phyloP scores from a whole-genome alignment of 2,329 filamentous ascomycete species.

The Trichoderma breve region DNA sequence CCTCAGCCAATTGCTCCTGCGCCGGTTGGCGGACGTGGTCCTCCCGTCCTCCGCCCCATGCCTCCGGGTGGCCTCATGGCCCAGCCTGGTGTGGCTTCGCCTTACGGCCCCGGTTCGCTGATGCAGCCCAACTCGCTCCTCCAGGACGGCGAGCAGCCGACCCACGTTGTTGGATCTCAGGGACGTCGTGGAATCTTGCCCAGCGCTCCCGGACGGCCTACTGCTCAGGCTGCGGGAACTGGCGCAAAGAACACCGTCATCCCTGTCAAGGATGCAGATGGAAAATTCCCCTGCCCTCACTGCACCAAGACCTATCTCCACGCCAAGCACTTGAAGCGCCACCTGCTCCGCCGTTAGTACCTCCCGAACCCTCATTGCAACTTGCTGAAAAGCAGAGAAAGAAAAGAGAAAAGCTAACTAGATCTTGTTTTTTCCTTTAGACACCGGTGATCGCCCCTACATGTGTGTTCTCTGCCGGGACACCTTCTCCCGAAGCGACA shows the following conservation, averaged over 20 bases:
- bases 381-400: neutral
- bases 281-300: slow-evolving; percentile 96
- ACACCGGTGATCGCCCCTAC: slow-evolving; percentile 96
- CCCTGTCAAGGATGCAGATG: slow-evolving; percentile 91
- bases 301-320: slow-evolving; percentile 98
- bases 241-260: slow-evolving; percentile 77
- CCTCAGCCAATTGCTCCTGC: slow-evolving; percentile 75
- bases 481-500: slow-evolving; percentile 96
- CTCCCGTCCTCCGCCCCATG: slow-evolving; percentile 66
- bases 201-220: slow-evolving; percentile 81
- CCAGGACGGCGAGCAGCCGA: slow-evolving; percentile 64
- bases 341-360: slow-evolving; percentile 89
- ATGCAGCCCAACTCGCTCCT: slow-evolving; percentile 57
- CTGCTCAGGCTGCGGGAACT: slow-evolving; percentile 69
- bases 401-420: neutral
- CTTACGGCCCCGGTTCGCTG: slow-evolving; percentile 58
- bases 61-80: slow-evolving; percentile 64
- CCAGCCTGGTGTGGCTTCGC: slow-evolving; percentile 55
- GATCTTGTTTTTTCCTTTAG: slow-evolving; percentile 43
- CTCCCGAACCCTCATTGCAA: neutral
- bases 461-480: slow-evolving; percentile 98
- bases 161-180: slow-evolving; percentile 93
- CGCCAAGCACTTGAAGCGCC: slow-evolving; percentile 94
- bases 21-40: slow-evolving; percentile 55
- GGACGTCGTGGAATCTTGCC: slow-evolving; percentile 88